Evolutionary conservation across 257 asterid species (phyloP), one percentile per base, ranked within the genome.

Genomic region (Nicotiana sylvestris): DNA sequence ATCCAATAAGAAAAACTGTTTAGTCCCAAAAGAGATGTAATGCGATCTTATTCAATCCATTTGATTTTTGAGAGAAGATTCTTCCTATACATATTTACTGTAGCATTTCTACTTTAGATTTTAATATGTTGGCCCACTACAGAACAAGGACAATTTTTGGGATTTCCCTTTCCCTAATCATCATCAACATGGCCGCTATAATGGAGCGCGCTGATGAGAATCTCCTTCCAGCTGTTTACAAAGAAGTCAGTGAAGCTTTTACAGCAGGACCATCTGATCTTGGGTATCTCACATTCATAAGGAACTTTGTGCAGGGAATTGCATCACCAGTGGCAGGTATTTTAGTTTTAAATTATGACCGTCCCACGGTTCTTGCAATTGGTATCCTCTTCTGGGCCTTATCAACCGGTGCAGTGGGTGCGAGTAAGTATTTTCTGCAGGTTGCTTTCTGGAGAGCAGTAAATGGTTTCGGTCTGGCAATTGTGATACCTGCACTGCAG

Each of bases 191-290:
- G 98, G 99, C 99, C 68, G 91, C 99, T 43, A 94, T 96, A 80
- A 96, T 96, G 99, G 99, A 96, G 90, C 97, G 99, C 0, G 98
- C 99, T n/a, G 99, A 94, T 51, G 99, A 96, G 88, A 96, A 94
- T 89, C 98, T 96, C 87, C 98, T 96, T 87, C 98, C 99, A 25
- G 91, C 99, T 62, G 99, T 96, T 64, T 96, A 96, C 88, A 96
- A 96, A 87, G 99, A 96, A 94, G 98, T 96, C 89, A 96, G 99
- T 81, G 98, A 93, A 89, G 93, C 98, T 6, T 94, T 96, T 86
- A 58, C 89, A 30, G 99, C 97, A 1, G 98, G 98, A 72, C 99
- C 99, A 33, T 92, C 99, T 10, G 99, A 96, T 83, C 98, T 96
- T 57, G 99, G 99, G 76, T 96, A 94, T 66, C 98, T 96, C 85